Percentiles rank a stretch among this genome's conserved stretches.
phyloP scores from a whole-genome alignment of 495 filamentous ascomycete species.

The Penicillium taxi region DNA sequence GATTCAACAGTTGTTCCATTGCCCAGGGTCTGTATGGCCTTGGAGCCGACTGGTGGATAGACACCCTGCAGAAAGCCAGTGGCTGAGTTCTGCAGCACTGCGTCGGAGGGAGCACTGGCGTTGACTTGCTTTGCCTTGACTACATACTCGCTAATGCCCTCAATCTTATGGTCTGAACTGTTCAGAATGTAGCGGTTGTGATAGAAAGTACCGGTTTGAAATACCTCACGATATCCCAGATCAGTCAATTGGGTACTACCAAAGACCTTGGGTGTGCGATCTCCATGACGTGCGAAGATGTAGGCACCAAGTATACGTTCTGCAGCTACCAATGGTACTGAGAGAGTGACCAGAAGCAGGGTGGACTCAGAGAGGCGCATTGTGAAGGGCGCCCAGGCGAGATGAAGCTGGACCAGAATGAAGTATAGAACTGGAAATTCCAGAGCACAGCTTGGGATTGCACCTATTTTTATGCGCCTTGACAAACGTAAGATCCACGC shows the following conservation, averaged over 20 bases:
- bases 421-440: neutral
- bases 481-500: too few species aligned
- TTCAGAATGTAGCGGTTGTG: constrained; percentile 52
- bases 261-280: constrained; percentile 50
- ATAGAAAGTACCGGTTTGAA: constrained; percentile 53
- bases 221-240: constrained; percentile 55
- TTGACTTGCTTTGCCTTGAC: constrained; percentile 53
- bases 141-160: constrained; percentile 47
- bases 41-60: constrained; percentile 49
- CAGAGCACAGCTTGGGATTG: neutral
- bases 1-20: constrained; percentile 47
- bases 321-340: constrained; percentile 36
- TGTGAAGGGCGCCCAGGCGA: constrained; percentile 1
- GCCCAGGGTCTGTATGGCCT: constrained; percentile 32
- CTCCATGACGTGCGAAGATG: constrained; percentile 59
- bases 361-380: constrained; percentile 29
- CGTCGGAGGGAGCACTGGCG: constrained; percentile 49
- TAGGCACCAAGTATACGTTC: constrained; percentile 56
- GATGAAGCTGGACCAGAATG: too few species aligned
- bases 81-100: constrained; percentile 53
- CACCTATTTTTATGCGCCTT: constrained; percentile 6
- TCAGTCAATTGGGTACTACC: constrained; percentile 49
- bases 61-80: constrained; percentile 54
- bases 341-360: constrained; percentile 23
- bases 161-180: constrained; percentile 43